Conservation (phyloP, 2,329 filamentous ascomycete genomes). For the Lecanicillium sp. region DNA sequence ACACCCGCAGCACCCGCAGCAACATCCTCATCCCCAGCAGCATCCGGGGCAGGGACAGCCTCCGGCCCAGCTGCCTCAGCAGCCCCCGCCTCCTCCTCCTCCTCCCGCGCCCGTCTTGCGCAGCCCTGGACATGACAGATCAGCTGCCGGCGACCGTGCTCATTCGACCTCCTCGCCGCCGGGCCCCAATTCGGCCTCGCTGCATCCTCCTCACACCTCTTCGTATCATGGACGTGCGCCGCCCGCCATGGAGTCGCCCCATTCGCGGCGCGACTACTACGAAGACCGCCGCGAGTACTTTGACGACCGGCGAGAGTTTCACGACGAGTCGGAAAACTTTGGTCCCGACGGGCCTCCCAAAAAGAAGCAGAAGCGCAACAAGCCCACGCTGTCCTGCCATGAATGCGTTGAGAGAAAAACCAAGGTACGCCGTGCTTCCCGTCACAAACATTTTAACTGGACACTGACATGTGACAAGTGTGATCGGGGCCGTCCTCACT, state of each 20-base stretch:
- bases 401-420: constrained; percentile 80
- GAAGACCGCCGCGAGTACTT: constrained; percentile 7
- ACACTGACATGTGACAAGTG: constrained; percentile 44
- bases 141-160: background rate
- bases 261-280: constrained; percentile 4
- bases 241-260: constrained; percentile 2
- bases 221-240: constrained; percentile 10
- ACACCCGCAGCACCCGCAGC: too few species aligned
- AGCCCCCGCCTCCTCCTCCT: constrained; percentile 3
- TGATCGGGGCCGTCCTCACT: constrained; percentile 65
- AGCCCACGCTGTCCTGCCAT: constrained; percentile 71
- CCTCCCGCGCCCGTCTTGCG: constrained; percentile 6
- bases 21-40: background rate
- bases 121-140: constrained; percentile 9
- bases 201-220: constrained; percentile 4
- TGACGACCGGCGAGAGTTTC: constrained; percentile 10
- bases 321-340: constrained; percentile 9
- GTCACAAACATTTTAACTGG: background rate
- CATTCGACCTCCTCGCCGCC: constrained; percentile 9
- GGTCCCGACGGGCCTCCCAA: constrained; percentile 36
- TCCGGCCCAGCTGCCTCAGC: background rate
- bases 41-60: background rate
- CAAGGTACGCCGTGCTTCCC: constrained; percentile 48
- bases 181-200: background rate
- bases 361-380: constrained; percentile 80